phyloP scores from a whole-genome alignment of 768 basidiomycete genomes.

The Lactarius pseudohatsudake region DNA sequence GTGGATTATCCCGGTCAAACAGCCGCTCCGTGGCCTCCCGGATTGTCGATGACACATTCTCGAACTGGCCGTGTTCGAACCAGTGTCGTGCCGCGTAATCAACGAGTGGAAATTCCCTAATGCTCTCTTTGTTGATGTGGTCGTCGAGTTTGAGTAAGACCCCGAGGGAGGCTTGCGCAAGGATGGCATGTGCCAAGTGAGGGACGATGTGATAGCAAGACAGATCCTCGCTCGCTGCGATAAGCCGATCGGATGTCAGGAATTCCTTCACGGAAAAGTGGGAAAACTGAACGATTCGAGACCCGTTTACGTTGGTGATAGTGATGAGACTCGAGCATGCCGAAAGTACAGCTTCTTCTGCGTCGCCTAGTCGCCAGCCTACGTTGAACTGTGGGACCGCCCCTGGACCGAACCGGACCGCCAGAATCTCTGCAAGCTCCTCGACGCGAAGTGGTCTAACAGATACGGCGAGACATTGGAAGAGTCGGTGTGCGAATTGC shows the following conservation, averaged over 20 bases:
- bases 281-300: constrained; percentile 6
- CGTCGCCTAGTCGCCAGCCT: constrained; percentile 9
- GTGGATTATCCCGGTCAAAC: neutral
- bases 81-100: constrained; percentile 7
- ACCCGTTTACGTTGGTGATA: neutral
- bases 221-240: neutral
- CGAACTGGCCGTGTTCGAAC: neutral
- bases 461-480: constrained; percentile 12
- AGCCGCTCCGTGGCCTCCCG: neutral
- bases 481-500: constrained; percentile 3
- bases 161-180: constrained; percentile 1
- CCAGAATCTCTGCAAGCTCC: constrained; percentile 12
- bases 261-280: constrained; percentile 18
- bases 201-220: constrained; percentile 3
- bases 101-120: neutral
- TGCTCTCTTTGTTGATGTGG: neutral
- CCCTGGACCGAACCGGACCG: neutral
- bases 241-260: constrained; percentile 8
- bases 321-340: constrained; percentile 9
- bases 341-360: neutral
- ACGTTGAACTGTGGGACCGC: neutral
- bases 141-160: neutral
- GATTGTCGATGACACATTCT: neutral
- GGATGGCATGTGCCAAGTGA: neutral
- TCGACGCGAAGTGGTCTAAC: constrained; percentile 7